Percentiles rank a stretch among this genome's conserved stretches.
These are phyloP conservation scores for Pilaira anomala DNA, from an alignment of 192 early-diverging fungal species.

Conservation along the genomic window DNA sequence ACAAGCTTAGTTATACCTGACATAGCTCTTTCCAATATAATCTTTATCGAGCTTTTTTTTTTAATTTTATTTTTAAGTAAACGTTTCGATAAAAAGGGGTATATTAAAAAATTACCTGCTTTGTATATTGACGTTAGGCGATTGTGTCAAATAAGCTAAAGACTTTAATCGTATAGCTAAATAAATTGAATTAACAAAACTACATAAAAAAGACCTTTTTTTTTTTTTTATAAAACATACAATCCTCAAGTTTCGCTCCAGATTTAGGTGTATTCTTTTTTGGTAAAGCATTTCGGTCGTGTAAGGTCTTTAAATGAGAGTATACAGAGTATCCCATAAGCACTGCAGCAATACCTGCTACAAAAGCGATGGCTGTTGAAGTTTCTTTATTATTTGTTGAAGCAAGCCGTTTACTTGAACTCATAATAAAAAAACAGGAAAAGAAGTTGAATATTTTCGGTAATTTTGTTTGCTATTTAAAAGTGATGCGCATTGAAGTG, in stretches of 20 bases:
- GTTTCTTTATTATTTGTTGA: too few species aligned
- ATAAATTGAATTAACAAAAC: neutral
- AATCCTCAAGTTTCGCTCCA: constrained; percentile 10
- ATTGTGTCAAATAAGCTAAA: constrained; percentile 44
- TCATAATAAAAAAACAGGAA: too few species aligned
- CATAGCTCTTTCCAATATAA: constrained; percentile 72
- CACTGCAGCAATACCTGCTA: constrained; percentile 20
- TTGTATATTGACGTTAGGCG: constrained; percentile 47
- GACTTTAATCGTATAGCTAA: constrained; percentile 48
- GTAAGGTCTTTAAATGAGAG: constrained; percentile 23
- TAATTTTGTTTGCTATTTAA: too few species aligned
- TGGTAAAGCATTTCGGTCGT: neutral
- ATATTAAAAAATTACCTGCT: constrained; percentile 38
- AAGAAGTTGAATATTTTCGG: too few species aligned
- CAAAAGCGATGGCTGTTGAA: neutral
- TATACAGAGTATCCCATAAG: constrained; percentile 37
- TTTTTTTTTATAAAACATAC: neutral
- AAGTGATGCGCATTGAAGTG: too few species aligned
- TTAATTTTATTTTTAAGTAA: too few species aligned
- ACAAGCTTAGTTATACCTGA: constrained; percentile 42
- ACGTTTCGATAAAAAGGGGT: too few species aligned
- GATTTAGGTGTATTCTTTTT: constrained; percentile 9
- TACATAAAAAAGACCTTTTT: neutral
- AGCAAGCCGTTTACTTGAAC: too few species aligned
- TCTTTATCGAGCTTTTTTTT: constrained; percentile 58